These are phyloP conservation scores for Annulohypoxylon moriforme DNA, from an alignment of 495 filamentous ascomycete genomes.

Conservation along the genomic window DNA sequence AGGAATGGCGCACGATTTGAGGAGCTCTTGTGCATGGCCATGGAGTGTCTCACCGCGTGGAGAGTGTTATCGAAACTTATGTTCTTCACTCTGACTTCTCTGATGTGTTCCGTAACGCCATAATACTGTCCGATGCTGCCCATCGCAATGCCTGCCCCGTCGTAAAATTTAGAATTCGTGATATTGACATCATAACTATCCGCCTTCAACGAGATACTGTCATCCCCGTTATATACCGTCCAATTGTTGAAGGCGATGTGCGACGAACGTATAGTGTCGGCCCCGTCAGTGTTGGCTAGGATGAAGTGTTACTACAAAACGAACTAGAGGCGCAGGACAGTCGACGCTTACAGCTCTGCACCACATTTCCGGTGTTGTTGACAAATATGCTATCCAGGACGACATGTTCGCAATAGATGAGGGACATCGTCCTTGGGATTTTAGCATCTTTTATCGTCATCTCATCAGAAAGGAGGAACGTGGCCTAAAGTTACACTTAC, in stretches of 20 bases:
- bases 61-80: conserved; percentile 4
- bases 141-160: neutral
- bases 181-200: conserved; percentile 7
- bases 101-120: conserved; percentile 1
- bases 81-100: neutral
- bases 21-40: neutral
- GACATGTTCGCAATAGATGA: conserved; percentile 7
- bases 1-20: neutral
- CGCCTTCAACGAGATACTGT: conserved; percentile 7
- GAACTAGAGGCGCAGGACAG: neutral
- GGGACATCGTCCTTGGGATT: neutral
- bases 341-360: neutral
- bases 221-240: conserved; percentile 6
- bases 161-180: neutral
- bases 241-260: conserved; percentile 2
- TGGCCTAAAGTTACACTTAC: neutral
- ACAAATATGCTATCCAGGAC: conserved; percentile 1
- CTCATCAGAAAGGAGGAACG: no score
- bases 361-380: neutral
- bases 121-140: conserved; percentile 10
- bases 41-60: neutral
- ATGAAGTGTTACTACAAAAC: neutral
- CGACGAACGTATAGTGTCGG: conserved; percentile 7
- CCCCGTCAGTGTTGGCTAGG: conserved; percentile 3
- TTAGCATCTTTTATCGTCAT: neutral